Evolutionary conservation across 2,329 filamentous ascomycete genomes (phyloP).

Genomic region (Fusarium chuoi): DNA sequence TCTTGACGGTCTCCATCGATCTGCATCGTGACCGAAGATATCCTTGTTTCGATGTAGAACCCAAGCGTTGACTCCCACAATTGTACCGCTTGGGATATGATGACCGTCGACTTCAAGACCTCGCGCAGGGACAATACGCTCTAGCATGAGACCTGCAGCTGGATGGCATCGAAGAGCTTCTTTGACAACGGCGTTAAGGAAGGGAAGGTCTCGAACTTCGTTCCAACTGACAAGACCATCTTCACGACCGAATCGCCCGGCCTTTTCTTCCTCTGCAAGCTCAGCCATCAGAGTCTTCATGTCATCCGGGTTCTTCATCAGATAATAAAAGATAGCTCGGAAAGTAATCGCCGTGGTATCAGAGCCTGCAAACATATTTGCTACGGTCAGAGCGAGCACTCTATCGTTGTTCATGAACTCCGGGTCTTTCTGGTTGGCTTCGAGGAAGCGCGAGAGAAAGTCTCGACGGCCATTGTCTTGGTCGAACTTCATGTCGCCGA

Average conservation of each 20-base stretch:
- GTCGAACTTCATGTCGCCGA: not conserved
- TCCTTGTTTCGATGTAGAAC: constrained; percentile 74
- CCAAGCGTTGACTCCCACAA: constrained; percentile 80
- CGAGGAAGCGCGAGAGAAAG: constrained; percentile 24
- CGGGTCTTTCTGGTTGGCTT: constrained; percentile 19
- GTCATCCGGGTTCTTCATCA: constrained; percentile 2
- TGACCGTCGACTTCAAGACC: constrained; percentile 70
- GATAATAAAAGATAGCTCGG: constrained; percentile 25
- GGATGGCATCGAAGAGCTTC: constrained; percentile 82
- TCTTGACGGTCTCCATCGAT: constrained; percentile 64
- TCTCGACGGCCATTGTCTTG: not conserved
- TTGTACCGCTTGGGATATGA: constrained; percentile 73
- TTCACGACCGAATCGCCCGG: constrained; percentile 60
- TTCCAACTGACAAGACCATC: constrained; percentile 72
- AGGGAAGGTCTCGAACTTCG: constrained; percentile 75
- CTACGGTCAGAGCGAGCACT: constrained; percentile 18
- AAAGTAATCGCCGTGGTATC: constrained; percentile 32
- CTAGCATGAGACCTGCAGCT: constrained; percentile 75
- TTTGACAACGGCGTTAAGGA: constrained; percentile 80
- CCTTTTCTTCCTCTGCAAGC: constrained; percentile 65
- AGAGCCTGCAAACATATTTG: constrained; percentile 36
- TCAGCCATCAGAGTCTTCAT: constrained; percentile 67
- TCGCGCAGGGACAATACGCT: constrained; percentile 73
- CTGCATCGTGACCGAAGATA: constrained; percentile 74
- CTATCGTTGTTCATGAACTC: constrained; percentile 16